Evolutionary conservation across 768 basidiomycete genomes (phyloP).

Genomic region (Steccherinum ochraceum): DNA sequence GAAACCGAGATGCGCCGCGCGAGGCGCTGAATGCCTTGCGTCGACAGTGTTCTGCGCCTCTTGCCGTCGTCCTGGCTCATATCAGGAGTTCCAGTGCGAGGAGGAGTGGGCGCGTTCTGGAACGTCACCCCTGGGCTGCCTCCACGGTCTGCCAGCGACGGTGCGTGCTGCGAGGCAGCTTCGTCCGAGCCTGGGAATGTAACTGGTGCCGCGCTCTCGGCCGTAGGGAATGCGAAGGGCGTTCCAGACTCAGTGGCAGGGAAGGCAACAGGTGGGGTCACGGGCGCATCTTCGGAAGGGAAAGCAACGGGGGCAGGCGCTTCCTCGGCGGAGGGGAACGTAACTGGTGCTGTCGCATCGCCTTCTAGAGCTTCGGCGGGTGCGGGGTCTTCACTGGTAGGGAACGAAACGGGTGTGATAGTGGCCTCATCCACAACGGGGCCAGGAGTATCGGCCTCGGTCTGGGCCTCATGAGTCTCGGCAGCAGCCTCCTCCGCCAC

Average conservation of each 20-base stretch:
- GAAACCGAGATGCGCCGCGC: slow-evolving; percentile 68
- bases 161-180: slow-evolving; percentile 23
- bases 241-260: slow-evolving; percentile 6
- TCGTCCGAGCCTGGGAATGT: slow-evolving; percentile 29
- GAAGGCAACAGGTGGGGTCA: slow-evolving; percentile 7
- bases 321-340: slow-evolving; percentile 6
- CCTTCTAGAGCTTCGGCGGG: slow-evolving; percentile 13
- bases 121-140: slow-evolving; percentile 53
- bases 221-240: slow-evolving; percentile 13
- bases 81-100: slow-evolving; percentile 68
- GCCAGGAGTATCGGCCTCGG: slow-evolving; percentile 5
- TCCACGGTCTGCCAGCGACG: slow-evolving; percentile 20
- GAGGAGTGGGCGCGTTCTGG: slow-evolving; percentile 50
- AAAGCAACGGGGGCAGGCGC: slow-evolving; percentile 18
- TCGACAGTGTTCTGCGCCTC: slow-evolving; percentile 66
- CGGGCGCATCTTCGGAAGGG: slow-evolving; percentile 20
- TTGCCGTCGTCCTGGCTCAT: slow-evolving; percentile 62
- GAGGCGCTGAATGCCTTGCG: slow-evolving; percentile 81
- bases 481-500: slow-evolving; percentile 8
- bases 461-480: slow-evolving; percentile 7
- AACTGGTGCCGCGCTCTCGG: slow-evolving; percentile 21
- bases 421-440: neutral
- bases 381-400: slow-evolving; percentile 3
- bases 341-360: slow-evolving; percentile 3
- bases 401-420: neutral